Evolutionary conservation across 768 basidiomycete species (phyloP).

Genomic region (Lentinula raphanica): DNA sequence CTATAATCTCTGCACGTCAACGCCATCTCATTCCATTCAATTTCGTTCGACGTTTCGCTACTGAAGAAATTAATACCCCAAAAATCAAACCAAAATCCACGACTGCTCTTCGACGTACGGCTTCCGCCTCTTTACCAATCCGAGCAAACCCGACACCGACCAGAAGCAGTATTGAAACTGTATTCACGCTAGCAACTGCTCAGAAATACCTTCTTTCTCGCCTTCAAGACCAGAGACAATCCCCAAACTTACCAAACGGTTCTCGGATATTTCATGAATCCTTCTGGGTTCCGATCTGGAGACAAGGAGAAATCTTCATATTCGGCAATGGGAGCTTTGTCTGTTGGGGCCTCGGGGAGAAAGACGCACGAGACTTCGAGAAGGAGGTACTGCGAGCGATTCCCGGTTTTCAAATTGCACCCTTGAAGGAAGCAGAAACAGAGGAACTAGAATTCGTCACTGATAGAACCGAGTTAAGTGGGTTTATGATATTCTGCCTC

Average conservation of each 20-base stretch:
- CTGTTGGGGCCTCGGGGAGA: slow-evolving; percentile 82
- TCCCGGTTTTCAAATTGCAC: slow-evolving; percentile 54
- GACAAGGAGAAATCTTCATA: slow-evolving; percentile 80
- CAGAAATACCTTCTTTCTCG: slow-evolving; percentile 73
- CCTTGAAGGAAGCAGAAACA: slow-evolving; percentile 67
- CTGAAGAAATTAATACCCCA: neutral
- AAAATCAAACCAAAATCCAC: slow-evolving; percentile 67
- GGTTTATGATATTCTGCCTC: neutral
- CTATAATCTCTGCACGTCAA: neutral
- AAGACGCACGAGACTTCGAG: slow-evolving; percentile 66
- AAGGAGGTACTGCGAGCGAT: slow-evolving; percentile 52
- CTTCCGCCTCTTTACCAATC: slow-evolving; percentile 80
- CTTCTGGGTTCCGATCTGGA: slow-evolving; percentile 57
- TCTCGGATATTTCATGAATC: slow-evolving; percentile 67
- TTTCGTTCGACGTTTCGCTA: neutral
- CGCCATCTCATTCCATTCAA: neutral
- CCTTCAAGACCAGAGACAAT: slow-evolving; percentile 42
- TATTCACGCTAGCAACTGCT: slow-evolving; percentile 83
- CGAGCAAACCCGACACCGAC: slow-evolving; percentile 85
- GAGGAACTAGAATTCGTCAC: slow-evolving; percentile 92
- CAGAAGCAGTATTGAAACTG: slow-evolving; percentile 69
- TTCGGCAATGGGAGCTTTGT: slow-evolving; percentile 88
- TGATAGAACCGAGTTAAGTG: slow-evolving; percentile 79
- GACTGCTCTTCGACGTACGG: slow-evolving; percentile 76
- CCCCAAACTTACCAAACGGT: slow-evolving; percentile 37